Percentiles rank a stretch among this genome's conserved stretches.
phyloP scores from a whole-genome alignment of 1,284 basidiomycete genomes.

The Quambalaria eucalypti region DNA sequence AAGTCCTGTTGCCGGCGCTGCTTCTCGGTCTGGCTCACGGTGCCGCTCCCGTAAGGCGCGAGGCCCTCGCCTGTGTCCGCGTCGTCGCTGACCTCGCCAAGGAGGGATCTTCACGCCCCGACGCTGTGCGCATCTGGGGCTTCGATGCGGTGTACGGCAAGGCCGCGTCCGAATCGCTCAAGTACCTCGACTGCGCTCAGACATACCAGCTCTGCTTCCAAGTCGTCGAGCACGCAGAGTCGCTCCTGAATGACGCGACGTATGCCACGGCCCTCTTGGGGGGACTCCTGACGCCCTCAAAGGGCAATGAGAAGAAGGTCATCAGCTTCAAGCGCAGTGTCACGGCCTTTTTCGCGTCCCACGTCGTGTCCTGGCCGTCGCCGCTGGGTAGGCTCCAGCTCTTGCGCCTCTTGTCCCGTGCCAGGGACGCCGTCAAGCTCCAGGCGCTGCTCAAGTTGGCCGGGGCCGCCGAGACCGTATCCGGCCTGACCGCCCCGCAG shows the following conservation, averaged over 20 bases:
- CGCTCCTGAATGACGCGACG: constrained; percentile 59
- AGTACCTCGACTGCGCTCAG: constrained; percentile 70
- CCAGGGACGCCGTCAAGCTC: constrained; percentile 58
- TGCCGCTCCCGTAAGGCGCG: constrained; percentile 55
- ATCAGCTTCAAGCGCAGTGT: constrained; percentile 60
- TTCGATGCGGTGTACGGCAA: constrained; percentile 73
- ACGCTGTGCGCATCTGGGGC: constrained; percentile 60
- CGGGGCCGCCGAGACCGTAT: constrained; percentile 46
- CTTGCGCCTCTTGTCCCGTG: neutral
- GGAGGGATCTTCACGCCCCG: constrained; percentile 43
- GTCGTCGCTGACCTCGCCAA: constrained; percentile 49
- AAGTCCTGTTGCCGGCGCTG: constrained; percentile 70
- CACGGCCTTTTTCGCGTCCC: constrained; percentile 72
- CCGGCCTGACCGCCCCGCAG: neutral
- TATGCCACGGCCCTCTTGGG: constrained; percentile 59
- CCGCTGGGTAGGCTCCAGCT: neutral
- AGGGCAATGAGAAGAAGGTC: constrained; percentile 60
- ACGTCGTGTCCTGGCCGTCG: constrained; percentile 59
- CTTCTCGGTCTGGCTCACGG: constrained; percentile 59
- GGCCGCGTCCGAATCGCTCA: constrained; percentile 53
- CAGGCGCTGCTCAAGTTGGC: constrained; percentile 60
- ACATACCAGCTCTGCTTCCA: constrained; percentile 59
- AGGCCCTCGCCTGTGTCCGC: constrained; percentile 60
- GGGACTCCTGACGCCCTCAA: constrained; percentile 52
- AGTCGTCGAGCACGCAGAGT: constrained; percentile 48